Evolutionary conservation across 371 early-diverging fungal genomes (phyloP).

Genomic region (Rhizopus microsporus): DNA sequence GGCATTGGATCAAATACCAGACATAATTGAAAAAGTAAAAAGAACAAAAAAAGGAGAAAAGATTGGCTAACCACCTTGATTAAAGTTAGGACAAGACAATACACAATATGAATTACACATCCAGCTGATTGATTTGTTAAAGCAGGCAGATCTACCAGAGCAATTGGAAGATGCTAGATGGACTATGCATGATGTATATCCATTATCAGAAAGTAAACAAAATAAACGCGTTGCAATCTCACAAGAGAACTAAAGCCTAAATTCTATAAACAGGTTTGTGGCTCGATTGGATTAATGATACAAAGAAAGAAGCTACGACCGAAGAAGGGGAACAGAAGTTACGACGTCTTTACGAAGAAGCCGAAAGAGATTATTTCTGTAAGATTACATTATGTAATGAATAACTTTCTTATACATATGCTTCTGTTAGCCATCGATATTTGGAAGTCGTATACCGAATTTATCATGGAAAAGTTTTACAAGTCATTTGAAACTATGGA

Average conservation of each 20-base stretch:
- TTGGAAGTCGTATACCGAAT: constrained; percentile 59
- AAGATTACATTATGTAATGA: constrained; percentile 15
- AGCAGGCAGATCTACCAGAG: constrained; percentile 34
- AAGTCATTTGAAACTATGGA: constrained; percentile 15
- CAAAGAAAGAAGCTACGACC: constrained; percentile 33
- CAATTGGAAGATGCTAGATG: constrained; percentile 54
- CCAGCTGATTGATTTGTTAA: constrained; percentile 29
- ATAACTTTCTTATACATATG: background rate
- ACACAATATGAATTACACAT: constrained; percentile 42
- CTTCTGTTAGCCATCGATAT: constrained; percentile 50
- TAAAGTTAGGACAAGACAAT: constrained; percentile 32
- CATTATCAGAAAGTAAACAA: constrained; percentile 57
- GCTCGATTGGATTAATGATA: constrained; percentile 70
- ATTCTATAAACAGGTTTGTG: constrained; percentile 49
- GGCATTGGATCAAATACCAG: constrained; percentile 29
- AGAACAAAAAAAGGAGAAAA: background rate
- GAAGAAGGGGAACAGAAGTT: constrained; percentile 44
- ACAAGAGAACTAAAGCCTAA: constrained; percentile 1
- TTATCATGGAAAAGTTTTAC: constrained; percentile 36
- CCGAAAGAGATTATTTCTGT: constrained; percentile 65
- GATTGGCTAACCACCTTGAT: background rate
- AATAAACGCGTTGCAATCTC: background rate
- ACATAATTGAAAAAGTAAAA: constrained; percentile 31
- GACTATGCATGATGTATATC: constrained; percentile 59
- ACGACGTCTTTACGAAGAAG: constrained; percentile 42